Evolutionary conservation across 768 basidiomycete species (phyloP), one percentile per base, ranked within the genome.

Genomic region (Lactarius pseudohatsudake): DNA sequence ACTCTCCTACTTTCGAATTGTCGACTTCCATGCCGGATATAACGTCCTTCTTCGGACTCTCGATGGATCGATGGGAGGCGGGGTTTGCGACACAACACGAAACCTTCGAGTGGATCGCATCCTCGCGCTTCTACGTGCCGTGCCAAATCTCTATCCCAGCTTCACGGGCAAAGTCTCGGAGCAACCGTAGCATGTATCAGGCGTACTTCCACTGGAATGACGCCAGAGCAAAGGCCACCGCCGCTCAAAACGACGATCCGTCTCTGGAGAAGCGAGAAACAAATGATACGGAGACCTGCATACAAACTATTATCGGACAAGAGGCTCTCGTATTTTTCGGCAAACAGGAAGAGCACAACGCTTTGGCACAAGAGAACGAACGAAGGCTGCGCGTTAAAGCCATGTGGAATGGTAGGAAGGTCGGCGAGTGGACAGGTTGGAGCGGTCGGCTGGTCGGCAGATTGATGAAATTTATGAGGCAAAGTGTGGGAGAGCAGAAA

Each of bases 41-140:
- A 45, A 71, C 84, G 22, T 68, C 75, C 8, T 91, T 89, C 71
- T 78, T 89, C 70, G 86, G 82, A 4, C 79, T 89, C 30, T 82
- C 84, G 0, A 79, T 82, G 77, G 79, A 81, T 6, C 71, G 73
- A 26, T 88, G 84, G 80, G 68, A 72, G 43, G 72, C 73, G 40
- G 88, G 88, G 0, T 91, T 91, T 68, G 61, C 74, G 15, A 85
- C 85, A 0, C 80, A 83, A 61, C 75, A 74, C 2, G 82, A 84
- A 18, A 74, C 82, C 4, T 90, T 90, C 71, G 73, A 82, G 61
- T 91, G 90, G 83, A 80, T 83, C 1, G 76, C 78, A 2, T 77
- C 80, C 5, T 84, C 83, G 11, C 79, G 79, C n/a, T 82, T 84
- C 64, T 89, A 87, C 70, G 75, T 82, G 62, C 78, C 82, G 2